phyloP scores from a whole-genome alignment of 352 stramenopile species.

The Phytophthora idaei region DNA sequence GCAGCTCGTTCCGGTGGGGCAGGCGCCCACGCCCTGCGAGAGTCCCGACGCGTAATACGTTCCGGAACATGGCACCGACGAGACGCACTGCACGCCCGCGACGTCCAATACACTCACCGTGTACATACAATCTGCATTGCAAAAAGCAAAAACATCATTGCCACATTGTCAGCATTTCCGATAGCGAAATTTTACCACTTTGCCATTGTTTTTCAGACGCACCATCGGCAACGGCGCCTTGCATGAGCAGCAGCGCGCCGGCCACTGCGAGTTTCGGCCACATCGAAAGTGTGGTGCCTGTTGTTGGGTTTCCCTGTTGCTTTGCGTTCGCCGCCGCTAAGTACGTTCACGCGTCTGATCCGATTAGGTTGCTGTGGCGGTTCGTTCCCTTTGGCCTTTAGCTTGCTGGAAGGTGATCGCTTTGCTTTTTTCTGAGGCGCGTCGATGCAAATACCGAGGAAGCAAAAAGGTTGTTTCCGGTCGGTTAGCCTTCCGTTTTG shows the following conservation, averaged over 20 bases:
- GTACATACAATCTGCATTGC: conserved; percentile 52
- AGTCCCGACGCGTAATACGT: conserved; percentile 59
- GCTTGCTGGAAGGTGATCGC: conserved; percentile 4
- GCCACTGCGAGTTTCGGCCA: conserved; percentile 31
- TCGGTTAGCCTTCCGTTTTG: conserved; percentile 45
- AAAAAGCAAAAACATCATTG: conserved; percentile 4
- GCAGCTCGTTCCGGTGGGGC: conserved; percentile 56
- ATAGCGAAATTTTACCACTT: background rate
- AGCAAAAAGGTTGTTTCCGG: conserved; percentile 30
- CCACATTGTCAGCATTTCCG: conserved; percentile 7
- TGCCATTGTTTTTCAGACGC: conserved; percentile 5
- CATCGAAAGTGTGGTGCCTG: conserved; percentile 26
- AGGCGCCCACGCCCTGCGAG: conserved; percentile 55
- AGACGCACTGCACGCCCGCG: conserved; percentile 55
- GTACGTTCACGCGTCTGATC: conserved; percentile 12
- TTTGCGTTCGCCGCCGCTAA: background rate
- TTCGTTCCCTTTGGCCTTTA: conserved; percentile 2
- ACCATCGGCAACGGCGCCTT: conserved; percentile 7
- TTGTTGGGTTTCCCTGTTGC: conserved; percentile 6
- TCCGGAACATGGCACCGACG: conserved; percentile 60
- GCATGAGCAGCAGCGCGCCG: conserved; percentile 21
- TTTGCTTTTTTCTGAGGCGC: conserved; percentile 4
- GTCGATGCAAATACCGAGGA: conserved; percentile 42
- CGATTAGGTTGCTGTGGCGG: conserved; percentile 11
- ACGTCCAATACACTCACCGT: conserved; percentile 75